Base-by-base conservation (phyloP, 306 rosid genomes). In the Cucumis hystrix region DNA sequence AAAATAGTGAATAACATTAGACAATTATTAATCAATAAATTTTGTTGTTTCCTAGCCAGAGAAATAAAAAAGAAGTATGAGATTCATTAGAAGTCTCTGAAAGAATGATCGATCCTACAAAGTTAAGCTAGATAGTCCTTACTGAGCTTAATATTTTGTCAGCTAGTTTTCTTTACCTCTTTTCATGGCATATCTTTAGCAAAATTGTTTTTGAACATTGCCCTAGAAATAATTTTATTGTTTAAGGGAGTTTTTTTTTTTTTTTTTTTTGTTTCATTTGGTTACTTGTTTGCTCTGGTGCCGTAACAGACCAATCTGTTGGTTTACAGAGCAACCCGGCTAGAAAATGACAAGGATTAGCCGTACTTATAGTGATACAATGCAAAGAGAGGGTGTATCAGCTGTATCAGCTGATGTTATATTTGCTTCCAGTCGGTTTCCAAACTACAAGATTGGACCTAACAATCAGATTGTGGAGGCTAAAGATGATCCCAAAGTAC, bases 361-460 rank as follows among this genome's bases (percentile, higher is more conserved):
- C 75, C 88, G 85, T 65, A 94, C 91, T 79, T 91, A 88, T 74
- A 92, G 86, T 67, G 91, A 87, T 62, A 84, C 92, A n/a, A 89
- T 89, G 88, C 89, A 85, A 82, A 91, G 80, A 54, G 93, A 86
- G 65, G 87, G 86, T 16, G 78, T 87, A 78, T 89, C 89, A 0
- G 91, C 87, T 2, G 90, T 93, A 35, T 89, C 98, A 7, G 96
- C 96, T 11, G 97, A 89, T 20, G 98, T 91, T 45, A 85, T 88
- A 52, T 91, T 91, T 82, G 86, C 90, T 49, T 88, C 98, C 18
- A 88, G 85, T 77, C 96, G 91, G 68, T 93, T 93, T 91, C 97
- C 98, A 2, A 89, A 84, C 86, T 93, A 91, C 84, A 91, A 80
- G 83, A 79, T 93, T 61, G 97, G 98, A 61, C 81, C 88, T 68